Conservation (phyloP, 2,329 filamentous ascomycete genomes). For the Talaromyces sp. region DNA sequence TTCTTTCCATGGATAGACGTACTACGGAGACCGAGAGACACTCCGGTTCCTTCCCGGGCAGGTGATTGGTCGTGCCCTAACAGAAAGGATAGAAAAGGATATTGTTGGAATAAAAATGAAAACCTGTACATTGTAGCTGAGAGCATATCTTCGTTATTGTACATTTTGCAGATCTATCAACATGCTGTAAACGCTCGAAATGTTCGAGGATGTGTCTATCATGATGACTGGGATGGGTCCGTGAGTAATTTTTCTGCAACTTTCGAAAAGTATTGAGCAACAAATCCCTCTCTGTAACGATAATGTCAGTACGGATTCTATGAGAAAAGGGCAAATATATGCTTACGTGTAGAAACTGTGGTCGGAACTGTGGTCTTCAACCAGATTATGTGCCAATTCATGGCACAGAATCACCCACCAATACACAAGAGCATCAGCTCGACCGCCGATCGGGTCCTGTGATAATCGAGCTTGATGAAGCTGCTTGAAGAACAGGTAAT, state of each 20-base stretch:
- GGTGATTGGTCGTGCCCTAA: conserved; percentile 9
- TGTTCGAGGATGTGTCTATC: not conserved
- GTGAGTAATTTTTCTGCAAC: conserved; percentile 56
- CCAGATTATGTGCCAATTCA: conserved; percentile 91
- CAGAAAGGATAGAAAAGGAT: no score
- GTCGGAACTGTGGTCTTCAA: conserved; percentile 68
- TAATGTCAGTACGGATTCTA: not conserved
- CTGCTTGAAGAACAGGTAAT: conserved; percentile 79
- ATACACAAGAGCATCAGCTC: conserved; percentile 69
- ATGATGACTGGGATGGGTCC: not conserved
- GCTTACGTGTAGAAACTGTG: conserved; percentile 71
- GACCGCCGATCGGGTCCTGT: conserved; percentile 41
- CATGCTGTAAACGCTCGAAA: not conserved
- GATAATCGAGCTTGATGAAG: conserved; percentile 60
- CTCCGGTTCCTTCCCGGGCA: conserved; percentile 6
- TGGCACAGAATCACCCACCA: conserved; percentile 97
- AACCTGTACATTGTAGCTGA: not conserved
- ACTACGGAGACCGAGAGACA: conserved; percentile 3
- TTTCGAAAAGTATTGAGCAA: conserved; percentile 70
- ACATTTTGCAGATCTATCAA: not conserved
- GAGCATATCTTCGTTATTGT: not conserved
- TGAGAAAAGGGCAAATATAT: not conserved
- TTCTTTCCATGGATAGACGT: conserved; percentile 3
- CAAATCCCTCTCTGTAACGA: conserved; percentile 63
- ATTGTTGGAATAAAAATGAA: not conserved